These are phyloP conservation scores for Scenedesmus sp. DNA, from an alignment of 163 green algal species.

Conservation along the genomic window DNA sequence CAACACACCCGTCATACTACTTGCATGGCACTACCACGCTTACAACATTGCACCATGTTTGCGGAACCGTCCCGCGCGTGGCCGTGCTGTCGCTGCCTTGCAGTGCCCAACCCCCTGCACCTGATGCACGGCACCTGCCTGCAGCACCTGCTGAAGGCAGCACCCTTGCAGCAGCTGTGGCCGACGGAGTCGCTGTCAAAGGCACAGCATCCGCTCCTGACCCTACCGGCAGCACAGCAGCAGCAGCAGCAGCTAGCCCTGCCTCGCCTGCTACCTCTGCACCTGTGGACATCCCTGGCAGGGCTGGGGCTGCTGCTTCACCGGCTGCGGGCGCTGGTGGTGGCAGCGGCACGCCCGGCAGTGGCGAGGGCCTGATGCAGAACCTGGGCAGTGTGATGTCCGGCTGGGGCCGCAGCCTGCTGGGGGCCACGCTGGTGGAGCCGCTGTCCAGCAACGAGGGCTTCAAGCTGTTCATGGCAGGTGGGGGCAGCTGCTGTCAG, in stretches of 20 bases:
- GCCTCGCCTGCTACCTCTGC: background rate
- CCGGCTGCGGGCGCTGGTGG: background rate
- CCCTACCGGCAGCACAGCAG: background rate
- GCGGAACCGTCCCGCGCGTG: background rate
- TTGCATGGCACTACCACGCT: background rate
- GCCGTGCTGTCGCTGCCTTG: background rate
- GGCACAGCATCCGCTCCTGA: background rate
- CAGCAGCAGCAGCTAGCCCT: conserved; percentile 14
- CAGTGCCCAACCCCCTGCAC: background rate
- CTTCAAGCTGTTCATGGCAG: conserved; percentile 34
- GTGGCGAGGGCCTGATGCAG: conserved; percentile 12
- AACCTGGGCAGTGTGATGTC: conserved; percentile 36
- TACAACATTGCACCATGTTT: background rate
- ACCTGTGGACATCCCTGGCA: background rate
- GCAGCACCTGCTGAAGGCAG: background rate
- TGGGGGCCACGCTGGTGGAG: conserved; percentile 19
- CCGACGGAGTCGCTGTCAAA: background rate
- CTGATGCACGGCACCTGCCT: background rate
- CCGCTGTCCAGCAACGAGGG: conserved; percentile 19
- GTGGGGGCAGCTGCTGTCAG: background rate
- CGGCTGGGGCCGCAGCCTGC: conserved; percentile 44
- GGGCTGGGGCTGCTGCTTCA: background rate
- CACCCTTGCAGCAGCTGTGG: background rate
- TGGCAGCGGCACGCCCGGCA: background rate
- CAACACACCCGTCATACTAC: background rate